Percentiles rank a stretch among this genome's conserved stretches.
phyloP scores from a whole-genome alignment of 495 filamentous ascomycete genomes.

The Pseudoneurospora amorphoporcata region DNA sequence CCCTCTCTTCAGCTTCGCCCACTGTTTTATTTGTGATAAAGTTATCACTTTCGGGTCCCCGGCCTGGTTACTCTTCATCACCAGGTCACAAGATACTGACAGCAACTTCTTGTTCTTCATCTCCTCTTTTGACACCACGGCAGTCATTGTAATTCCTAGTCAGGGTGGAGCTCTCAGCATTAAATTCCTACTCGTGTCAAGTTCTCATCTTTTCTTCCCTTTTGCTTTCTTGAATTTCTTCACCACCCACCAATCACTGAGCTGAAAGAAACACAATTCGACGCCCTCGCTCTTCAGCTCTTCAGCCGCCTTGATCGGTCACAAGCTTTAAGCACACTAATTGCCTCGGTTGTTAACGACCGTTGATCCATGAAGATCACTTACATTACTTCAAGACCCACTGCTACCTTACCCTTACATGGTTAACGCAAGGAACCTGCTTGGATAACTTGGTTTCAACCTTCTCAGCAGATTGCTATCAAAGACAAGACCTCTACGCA shows the following conservation, averaged over 20 bases:
- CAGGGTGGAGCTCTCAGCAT: neutral
- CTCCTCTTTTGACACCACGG: neutral
- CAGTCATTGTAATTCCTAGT: neutral
- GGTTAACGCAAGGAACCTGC: neutral
- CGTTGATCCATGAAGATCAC: neutral
- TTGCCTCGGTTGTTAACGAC: neutral
- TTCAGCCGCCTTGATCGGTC: neutral
- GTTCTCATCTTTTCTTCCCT: neutral
- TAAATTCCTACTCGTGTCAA: neutral
- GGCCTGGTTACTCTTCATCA: neutral
- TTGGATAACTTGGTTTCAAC: neutral
- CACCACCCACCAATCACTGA: neutral
- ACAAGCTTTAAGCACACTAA: neutral
- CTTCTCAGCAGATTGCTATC: neutral
- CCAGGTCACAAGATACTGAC: neutral
- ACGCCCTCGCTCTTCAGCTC: neutral
- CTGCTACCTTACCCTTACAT: neutral
- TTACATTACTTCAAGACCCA: neutral
- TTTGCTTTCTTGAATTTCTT: neutral
- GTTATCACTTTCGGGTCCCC: neutral
- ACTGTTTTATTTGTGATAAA: neutral
- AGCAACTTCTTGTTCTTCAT: neutral
- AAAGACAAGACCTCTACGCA: neutral
- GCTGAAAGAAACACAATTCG: neutral
- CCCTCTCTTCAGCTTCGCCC: neutral